Evolutionary conservation across 495 filamentous ascomycete species (phyloP).

Genomic region (Astrocystis sublimbata): DNA sequence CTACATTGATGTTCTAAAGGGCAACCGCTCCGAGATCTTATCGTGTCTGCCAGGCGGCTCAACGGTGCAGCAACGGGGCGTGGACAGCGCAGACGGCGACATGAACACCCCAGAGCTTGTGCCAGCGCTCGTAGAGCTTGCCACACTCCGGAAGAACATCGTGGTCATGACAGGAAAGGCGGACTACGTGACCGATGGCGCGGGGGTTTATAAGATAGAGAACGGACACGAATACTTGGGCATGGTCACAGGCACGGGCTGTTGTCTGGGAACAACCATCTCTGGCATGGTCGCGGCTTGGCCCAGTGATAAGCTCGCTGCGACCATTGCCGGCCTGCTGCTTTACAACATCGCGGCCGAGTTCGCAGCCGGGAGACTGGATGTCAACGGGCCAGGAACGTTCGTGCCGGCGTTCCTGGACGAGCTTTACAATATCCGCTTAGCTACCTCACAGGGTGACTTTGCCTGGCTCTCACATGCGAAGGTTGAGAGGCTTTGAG

Average conservation of each 20-base stretch:
- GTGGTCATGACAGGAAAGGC: slow-evolving; percentile 82
- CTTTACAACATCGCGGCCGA: slow-evolving; percentile 88
- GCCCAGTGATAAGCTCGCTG: slow-evolving; percentile 63
- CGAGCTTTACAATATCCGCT: slow-evolving; percentile 56
- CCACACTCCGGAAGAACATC: slow-evolving; percentile 66
- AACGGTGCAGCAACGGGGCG: slow-evolving; percentile 72
- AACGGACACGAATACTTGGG: slow-evolving; percentile 81
- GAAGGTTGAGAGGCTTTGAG: slow-evolving; percentile 42
- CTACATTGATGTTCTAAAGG: slow-evolving; percentile 87
- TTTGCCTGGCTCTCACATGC: slow-evolving; percentile 57
- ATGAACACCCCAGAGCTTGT: slow-evolving; percentile 57
- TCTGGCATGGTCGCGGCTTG: slow-evolving; percentile 68
- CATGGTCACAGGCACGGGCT: slow-evolving; percentile 86
- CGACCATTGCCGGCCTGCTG: slow-evolving; percentile 66
- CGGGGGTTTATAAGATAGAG: slow-evolving; percentile 60
- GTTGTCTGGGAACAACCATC: slow-evolving; percentile 78
- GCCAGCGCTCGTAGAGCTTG: slow-evolving; percentile 62
- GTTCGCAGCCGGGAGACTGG: slow-evolving; percentile 59
- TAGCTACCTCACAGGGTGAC: slow-evolving; percentile 49
- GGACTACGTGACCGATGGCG: slow-evolving; percentile 80
- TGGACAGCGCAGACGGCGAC: slow-evolving; percentile 73
- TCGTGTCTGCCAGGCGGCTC: slow-evolving; percentile 64
- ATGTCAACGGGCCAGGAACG: slow-evolving; percentile 77
- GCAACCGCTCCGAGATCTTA: slow-evolving; percentile 90
- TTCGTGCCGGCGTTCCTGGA: slow-evolving; percentile 89